A percentile compares a stretch with the other conserved stretches of the same genome.
Conservation (phyloP, 768 basidiomycete species). For the Leccinum fibrillosum region DNA sequence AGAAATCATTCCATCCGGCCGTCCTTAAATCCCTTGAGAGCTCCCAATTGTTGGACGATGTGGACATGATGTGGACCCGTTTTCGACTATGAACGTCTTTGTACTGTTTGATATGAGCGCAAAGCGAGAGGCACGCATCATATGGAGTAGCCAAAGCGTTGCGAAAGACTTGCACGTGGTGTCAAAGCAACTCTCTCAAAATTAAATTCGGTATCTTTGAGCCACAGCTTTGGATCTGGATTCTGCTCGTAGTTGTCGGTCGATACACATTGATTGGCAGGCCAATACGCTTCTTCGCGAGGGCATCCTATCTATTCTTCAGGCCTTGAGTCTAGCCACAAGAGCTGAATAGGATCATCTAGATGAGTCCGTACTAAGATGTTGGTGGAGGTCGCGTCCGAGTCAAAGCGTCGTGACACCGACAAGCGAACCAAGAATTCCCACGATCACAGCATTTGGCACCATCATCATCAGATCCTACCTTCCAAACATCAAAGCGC, state of each 20-base stretch:
- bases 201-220: neutral
- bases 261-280: neutral
- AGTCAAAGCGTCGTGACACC: neutral
- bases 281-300: neutral
- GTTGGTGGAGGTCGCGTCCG: too few species aligned
- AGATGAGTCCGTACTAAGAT: too few species aligned
- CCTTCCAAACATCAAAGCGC: too few species aligned
- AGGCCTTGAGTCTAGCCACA: too few species aligned
- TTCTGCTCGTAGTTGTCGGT: neutral
- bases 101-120: neutral
- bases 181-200: slow-evolving; percentile 2
- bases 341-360: neutral
- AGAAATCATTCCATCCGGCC: neutral
- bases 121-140: slow-evolving; percentile 3
- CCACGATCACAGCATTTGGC: neutral
- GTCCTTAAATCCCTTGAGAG: slow-evolving; percentile 13
- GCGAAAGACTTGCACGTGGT: neutral
- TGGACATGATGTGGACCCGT: slow-evolving; percentile 2
- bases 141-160: neutral
- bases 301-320: neutral
- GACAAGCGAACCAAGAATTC: neutral
- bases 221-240: neutral
- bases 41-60: neutral
- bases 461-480: too few species aligned
- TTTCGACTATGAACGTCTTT: neutral